These are phyloP conservation scores for Ustilago nuda DNA, from an alignment of 1,284 basidiomycete species.

Conservation along the genomic window DNA sequence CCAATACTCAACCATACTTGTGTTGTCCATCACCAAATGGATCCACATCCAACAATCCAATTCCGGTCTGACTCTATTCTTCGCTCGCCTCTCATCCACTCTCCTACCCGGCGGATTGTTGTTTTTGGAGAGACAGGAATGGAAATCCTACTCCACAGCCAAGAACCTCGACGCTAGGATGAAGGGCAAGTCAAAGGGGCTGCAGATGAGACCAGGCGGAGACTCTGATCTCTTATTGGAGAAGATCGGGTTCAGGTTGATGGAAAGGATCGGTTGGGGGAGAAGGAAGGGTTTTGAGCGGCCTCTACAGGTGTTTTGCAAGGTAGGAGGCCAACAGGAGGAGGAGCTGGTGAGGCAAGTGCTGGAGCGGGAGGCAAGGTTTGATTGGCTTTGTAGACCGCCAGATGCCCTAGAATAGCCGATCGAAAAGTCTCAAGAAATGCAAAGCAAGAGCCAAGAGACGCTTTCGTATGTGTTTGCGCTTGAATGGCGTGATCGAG, in stretches of 20 bases:
- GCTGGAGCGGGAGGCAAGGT: not conserved
- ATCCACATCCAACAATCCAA: slow-evolving; percentile 46
- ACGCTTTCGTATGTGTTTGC: too few species aligned
- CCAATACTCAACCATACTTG: slow-evolving; percentile 21
- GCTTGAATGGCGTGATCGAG: slow-evolving; percentile 9
- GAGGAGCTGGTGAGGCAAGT: not conserved
- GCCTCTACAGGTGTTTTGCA: slow-evolving; percentile 32
- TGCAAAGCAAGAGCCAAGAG: too few species aligned
- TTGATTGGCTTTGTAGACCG: slow-evolving; percentile 25
- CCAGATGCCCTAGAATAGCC: not conserved
- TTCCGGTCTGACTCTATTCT: slow-evolving; percentile 21
- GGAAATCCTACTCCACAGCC: slow-evolving; percentile 35
- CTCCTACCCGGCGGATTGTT: slow-evolving; percentile 20
- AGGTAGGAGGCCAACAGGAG: not conserved
- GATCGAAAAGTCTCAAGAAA: not conserved
- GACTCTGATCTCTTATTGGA: slow-evolving; percentile 43
- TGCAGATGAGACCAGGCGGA: slow-evolving; percentile 31
- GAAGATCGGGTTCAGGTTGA: slow-evolving; percentile 13
- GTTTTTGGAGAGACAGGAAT: slow-evolving; percentile 38
- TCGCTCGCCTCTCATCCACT: slow-evolving; percentile 23
- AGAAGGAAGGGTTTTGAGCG: slow-evolving; percentile 24
- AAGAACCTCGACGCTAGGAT: slow-evolving; percentile 19
- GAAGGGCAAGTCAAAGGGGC: slow-evolving; percentile 21
- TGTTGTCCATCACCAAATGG: slow-evolving; percentile 53
- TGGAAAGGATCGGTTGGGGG: slow-evolving; percentile 15